phyloP scores from a whole-genome alignment of 768 basidiomycete species.

The Lactarius sp. region DNA sequence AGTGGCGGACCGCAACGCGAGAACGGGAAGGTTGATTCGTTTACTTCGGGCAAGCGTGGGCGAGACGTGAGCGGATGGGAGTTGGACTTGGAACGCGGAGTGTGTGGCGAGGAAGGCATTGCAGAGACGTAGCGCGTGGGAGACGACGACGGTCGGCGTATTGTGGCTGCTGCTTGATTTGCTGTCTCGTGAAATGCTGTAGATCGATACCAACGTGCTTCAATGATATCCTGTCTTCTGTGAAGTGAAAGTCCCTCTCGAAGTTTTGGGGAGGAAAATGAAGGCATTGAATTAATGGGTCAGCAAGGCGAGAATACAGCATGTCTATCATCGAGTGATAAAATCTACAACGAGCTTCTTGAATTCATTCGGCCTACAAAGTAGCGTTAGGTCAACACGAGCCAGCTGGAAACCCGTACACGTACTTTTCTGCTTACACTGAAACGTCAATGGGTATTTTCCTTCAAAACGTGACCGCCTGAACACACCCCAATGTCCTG shows the following conservation, averaged over 20 bases:
- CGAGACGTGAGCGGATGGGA: conserved; percentile 1
- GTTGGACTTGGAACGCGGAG: conserved; percentile 13
- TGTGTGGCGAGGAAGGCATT: neutral
- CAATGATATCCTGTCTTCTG: conserved; percentile 12
- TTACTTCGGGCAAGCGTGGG: conserved; percentile 14
- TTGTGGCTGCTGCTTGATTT: neutral
- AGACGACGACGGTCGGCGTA: neutral
- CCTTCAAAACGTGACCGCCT: neutral
- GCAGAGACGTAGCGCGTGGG: neutral
- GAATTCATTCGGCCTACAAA: conserved; percentile 51
- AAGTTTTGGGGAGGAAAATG: neutral
- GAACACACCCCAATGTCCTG: conserved; percentile 81
- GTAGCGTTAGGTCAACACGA: neutral
- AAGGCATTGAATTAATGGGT: neutral
- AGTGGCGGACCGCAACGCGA: conserved; percentile 4
- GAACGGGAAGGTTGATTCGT: conserved; percentile 21
- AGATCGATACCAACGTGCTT: conserved; percentile 14
- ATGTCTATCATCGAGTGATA: conserved; percentile 29
- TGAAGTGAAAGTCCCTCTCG: neutral
- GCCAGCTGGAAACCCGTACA: neutral
- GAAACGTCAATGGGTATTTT: neutral
- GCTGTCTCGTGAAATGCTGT: conserved; percentile 6
- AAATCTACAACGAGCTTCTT: conserved; percentile 35
- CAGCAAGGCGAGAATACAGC: neutral
- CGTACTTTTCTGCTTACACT: conserved; percentile 80